Evolutionary conservation across 2,329 filamentous ascomycete genomes (phyloP), one percentile per base, ranked within the genome.

Genomic region (Pseudonectria foliicola): DNA sequence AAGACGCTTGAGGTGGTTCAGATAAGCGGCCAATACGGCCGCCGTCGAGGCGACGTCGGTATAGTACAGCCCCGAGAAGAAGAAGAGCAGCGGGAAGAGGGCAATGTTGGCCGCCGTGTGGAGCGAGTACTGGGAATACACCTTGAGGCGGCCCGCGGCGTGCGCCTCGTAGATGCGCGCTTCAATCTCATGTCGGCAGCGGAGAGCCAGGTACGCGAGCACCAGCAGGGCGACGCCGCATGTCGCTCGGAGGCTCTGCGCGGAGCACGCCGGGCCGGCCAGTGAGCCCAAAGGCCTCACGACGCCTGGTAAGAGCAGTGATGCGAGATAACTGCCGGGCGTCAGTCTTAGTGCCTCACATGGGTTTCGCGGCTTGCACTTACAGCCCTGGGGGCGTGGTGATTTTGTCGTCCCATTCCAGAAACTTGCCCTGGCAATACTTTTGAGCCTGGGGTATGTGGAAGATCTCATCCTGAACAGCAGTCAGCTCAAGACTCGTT

Each of bases 21-120:
- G 64, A 53, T 89, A 92, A 1, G 78, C 76, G 3, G 77, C 56
- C 7, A 95, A 63, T 0, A 95, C 85, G 2, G 79, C 71, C 7
- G 85, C 67, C 0, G 88, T 85, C 0, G 90, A 93, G 33, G 85
- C 70, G 3, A 95, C 74, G 58, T 98, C 92, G 0, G 92, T 98
- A 59, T 98, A 98, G 60, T 94, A 98, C 7, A 98, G 67, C 0
- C 78, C 88, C 0, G 87, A 92, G 61, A 98, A 98, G 71, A 98
- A 98, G 69, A 95, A 95, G 1, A 98, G 59, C 0, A 89, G 77
- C 0, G 92, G 92, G 43, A 96, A 95, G 0, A 95, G 67, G 13
- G 78, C 78, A 27, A 94, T 75, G 46, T 95, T 95, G 46, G 92
- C 53, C 3, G 82, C 83, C 0, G 77, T 79, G 47, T 86, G 77